These are phyloP conservation scores for Lachancea mirantina DNA, from an alignment of 805 yeast species.

Conservation along the genomic window DNA sequence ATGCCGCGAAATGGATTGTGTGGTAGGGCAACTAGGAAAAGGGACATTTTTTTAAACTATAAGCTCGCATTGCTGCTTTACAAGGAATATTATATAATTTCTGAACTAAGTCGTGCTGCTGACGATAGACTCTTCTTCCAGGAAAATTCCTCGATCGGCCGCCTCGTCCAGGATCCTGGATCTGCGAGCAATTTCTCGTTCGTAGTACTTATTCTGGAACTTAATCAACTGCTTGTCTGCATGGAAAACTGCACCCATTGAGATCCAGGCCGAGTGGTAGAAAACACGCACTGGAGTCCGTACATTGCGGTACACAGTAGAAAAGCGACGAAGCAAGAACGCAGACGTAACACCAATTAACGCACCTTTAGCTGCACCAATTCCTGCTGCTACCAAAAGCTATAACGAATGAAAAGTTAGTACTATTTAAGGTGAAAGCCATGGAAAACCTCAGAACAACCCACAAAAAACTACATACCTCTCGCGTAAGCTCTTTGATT, in stretches of 20 bases:
- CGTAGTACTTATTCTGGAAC: slow-evolving; percentile 32
- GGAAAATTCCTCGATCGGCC: slow-evolving; percentile 38
- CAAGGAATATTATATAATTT: background rate
- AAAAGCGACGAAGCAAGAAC: slow-evolving; percentile 29
- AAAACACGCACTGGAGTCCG: slow-evolving; percentile 36
- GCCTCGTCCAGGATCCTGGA: slow-evolving; percentile 35
- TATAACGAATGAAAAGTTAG: slow-evolving; percentile 10
- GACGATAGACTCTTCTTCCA: slow-evolving; percentile 31
- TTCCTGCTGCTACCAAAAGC: slow-evolving; percentile 32
- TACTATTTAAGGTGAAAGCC: background rate
- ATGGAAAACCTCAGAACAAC: background rate
- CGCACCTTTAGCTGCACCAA: slow-evolving; percentile 40
- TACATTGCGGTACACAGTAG: slow-evolving; percentile 33
- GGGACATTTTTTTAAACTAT: too few relatives aligned
- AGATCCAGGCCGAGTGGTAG: slow-evolving; percentile 37
- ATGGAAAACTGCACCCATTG: slow-evolving; percentile 36
- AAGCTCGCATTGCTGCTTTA: too few relatives aligned
- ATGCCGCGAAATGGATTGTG: slow-evolving; percentile 18
- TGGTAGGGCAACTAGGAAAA: too few relatives aligned
- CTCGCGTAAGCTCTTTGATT: slow-evolving; percentile 31
- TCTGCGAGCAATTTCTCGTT: slow-evolving; percentile 32
- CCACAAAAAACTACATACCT: slow-evolving; percentile 29
- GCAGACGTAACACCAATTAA: slow-evolving; percentile 32
- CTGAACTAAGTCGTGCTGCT: slow-evolving; percentile 13
- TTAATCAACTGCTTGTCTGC: slow-evolving; percentile 36